phyloP scores from a whole-genome alignment of 139 green algal species.

The Tetratostichococcus sp. region DNA sequence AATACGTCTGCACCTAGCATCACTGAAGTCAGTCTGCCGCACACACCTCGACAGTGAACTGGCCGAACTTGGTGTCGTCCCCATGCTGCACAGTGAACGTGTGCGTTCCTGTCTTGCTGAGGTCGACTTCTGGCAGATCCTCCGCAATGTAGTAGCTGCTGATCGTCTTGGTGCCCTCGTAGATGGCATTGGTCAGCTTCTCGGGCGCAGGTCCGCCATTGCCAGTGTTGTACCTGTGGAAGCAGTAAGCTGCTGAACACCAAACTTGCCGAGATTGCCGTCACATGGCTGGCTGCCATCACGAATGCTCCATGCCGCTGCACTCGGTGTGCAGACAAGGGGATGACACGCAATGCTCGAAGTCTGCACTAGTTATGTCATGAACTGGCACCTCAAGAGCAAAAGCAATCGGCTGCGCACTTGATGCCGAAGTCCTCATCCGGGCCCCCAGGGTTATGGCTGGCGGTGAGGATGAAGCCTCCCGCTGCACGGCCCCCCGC shows the following conservation, averaged over 20 bases:
- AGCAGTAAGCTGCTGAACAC: too few species aligned
- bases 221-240: constrained; percentile 88
- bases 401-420: too few species aligned
- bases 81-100: constrained; percentile 18
- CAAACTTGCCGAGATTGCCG: too few species aligned
- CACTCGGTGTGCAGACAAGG: too few species aligned
- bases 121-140: constrained; percentile 74
- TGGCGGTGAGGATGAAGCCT: constrained; percentile 91
- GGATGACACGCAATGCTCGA: too few species aligned
- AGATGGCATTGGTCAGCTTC: constrained; percentile 93
- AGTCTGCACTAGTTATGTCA: too few species aligned
- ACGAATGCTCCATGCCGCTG: too few species aligned
- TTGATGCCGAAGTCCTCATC: constrained; percentile 97
- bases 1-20: too few species aligned
- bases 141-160: constrained; percentile 69
- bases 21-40: too few species aligned
- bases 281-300: too few species aligned
- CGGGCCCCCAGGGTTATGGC: constrained; percentile 90
- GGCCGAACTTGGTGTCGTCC: constrained; percentile 55
- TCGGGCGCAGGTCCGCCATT: constrained; percentile 85
- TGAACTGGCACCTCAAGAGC: too few species aligned
- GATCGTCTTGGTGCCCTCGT: constrained; percentile 73
- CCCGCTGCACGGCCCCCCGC: constrained; percentile 64
- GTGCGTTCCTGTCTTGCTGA: constrained; percentile 57
- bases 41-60: constrained; percentile 88